Evolutionary conservation across 257 asterid genomes (phyloP).

Genomic region (Mitragyna speciosa): DNA sequence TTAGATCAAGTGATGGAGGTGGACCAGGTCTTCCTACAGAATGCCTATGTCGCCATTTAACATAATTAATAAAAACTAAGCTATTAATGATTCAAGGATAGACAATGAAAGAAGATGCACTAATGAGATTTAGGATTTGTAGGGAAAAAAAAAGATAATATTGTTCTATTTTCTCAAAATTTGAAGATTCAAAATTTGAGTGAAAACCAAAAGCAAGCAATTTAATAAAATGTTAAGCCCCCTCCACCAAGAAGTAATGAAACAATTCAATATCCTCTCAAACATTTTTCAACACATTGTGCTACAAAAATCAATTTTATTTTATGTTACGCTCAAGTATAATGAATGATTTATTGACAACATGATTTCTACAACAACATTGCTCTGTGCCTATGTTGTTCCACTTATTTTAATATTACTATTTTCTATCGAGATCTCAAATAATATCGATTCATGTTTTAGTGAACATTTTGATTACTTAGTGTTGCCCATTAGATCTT

Average conservation of each 20-base stretch:
- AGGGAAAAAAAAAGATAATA: not conserved
- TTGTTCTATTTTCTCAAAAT: not conserved
- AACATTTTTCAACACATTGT: too few relatives aligned
- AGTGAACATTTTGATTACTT: not conserved
- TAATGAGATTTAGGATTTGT: not conserved
- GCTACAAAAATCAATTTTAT: too few relatives aligned
- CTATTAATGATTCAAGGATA: not conserved
- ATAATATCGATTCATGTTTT: not conserved
- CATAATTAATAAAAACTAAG: not conserved
- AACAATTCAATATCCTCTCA: not conserved
- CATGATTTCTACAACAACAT: not conserved
- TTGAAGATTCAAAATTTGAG: not conserved
- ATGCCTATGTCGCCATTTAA: constrained; percentile 52
- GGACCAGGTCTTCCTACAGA: constrained; percentile 90
- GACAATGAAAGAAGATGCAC: not conserved
- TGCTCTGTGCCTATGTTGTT: not conserved
- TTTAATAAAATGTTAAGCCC: not conserved
- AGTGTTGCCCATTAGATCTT: not conserved
- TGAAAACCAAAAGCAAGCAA: not conserved
- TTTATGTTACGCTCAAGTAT: too few relatives aligned
- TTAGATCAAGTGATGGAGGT: constrained; percentile 73
- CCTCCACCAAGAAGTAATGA: not conserved
- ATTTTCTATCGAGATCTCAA: not conserved
- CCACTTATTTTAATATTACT: not conserved
- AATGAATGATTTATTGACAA: too few relatives aligned